phyloP scores from a whole-genome alignment of 805 yeast genomes.

The Pichia exigua region DNA sequence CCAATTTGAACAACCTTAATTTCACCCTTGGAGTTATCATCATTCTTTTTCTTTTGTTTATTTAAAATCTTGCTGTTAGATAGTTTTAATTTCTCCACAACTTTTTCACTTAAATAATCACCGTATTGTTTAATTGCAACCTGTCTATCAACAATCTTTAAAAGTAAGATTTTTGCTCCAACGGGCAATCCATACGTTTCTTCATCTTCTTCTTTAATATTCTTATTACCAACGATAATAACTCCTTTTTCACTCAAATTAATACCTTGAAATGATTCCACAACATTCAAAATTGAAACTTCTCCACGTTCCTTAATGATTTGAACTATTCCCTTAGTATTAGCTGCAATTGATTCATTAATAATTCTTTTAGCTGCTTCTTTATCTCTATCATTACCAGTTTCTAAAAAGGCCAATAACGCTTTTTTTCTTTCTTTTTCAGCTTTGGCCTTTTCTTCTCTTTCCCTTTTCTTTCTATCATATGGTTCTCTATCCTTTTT shows the following conservation, averaged over 20 bases:
- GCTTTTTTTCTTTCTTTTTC: not conserved
- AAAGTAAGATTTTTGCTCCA: constrained; percentile 12
- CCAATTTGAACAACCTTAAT: constrained; percentile 40
- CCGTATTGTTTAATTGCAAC: constrained; percentile 23
- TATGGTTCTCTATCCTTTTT: not conserved
- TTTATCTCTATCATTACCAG: constrained; percentile 23
- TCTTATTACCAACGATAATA: constrained; percentile 14
- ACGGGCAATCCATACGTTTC: constrained; percentile 1
- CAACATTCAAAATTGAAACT: constrained; percentile 11
- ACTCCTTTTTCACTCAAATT: constrained; percentile 22
- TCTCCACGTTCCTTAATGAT: constrained; percentile 14
- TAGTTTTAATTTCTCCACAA: constrained; percentile 11
- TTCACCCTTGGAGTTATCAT: constrained; percentile 3
- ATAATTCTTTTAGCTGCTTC: constrained; percentile 22
- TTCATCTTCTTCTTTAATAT: constrained; percentile 6
- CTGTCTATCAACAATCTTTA: constrained; percentile 20
- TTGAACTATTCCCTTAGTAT: constrained; percentile 15
- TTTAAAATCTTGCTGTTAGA: constrained; percentile 12
- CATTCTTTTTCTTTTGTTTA: constrained; percentile 9
- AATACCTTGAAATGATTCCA: constrained; percentile 11
- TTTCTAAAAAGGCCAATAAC: constrained; percentile 7
- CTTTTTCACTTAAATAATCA: constrained; percentile 20
- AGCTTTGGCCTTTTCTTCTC: not conserved
- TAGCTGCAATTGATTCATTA: constrained; percentile 12
- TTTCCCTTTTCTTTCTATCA: not conserved